A percentile compares a stretch with the other conserved stretches of the same genome.
Evolutionary conservation across 257 asterid species (phyloP).

Genomic region (Solanum appendiculatum): DNA sequence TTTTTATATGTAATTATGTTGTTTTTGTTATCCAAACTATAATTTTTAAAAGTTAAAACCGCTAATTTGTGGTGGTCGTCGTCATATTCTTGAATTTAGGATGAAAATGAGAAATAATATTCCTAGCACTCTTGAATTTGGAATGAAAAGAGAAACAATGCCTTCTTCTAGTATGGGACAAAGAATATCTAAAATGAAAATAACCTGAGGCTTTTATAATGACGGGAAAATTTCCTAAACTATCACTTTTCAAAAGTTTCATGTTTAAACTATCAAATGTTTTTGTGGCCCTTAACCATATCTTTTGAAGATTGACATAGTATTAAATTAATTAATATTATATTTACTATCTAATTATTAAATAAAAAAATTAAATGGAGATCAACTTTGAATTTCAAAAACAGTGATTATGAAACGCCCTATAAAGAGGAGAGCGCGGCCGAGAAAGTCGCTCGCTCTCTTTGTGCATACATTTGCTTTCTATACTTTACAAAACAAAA

Average conservation of each 20-base stretch:
- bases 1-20: too few species aligned
- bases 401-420: background rate
- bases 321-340: too few species aligned
- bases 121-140: too few species aligned
- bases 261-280: background rate
- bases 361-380: background rate
- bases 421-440: background rate
- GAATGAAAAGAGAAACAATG: background rate
- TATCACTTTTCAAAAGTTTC: background rate
- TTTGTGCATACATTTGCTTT: background rate
- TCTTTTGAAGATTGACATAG: background rate
- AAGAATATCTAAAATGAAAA: too few species aligned
- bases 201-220: background rate
- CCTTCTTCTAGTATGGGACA: background rate
- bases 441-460: background rate
- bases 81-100: background rate
- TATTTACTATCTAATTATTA: too few species aligned
- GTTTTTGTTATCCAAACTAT: background rate
- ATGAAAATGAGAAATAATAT: background rate
- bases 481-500: background rate
- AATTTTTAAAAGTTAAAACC: background rate
- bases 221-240: background rate
- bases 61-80: too few species aligned
- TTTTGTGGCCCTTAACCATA: background rate
- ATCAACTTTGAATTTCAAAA: constrained; percentile 33